These are phyloP conservation scores for Populus pruinosa DNA, from an alignment of 345 rosid genomes.

Conservation along the genomic window DNA sequence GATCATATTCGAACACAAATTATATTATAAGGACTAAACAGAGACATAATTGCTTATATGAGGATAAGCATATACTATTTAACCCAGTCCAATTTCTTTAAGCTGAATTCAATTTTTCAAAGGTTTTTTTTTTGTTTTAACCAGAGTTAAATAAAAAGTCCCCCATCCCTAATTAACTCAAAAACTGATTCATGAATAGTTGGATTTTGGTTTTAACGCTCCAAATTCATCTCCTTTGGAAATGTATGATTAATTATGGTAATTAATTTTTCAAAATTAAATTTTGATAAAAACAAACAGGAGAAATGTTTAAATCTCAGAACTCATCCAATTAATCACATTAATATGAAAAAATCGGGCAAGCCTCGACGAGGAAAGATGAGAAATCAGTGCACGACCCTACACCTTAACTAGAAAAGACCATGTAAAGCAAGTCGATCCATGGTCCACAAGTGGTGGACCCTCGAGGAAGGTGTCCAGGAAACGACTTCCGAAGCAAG, in stretches of 20 bases:
- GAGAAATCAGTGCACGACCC: neutral
- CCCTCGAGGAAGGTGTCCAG: neutral
- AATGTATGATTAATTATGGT: too few species aligned
- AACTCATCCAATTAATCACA: too few species aligned
- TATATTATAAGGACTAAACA: neutral
- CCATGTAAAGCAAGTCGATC: neutral
- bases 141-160: too few species aligned
- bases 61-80: neutral
- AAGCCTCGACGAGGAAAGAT: too few species aligned
- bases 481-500: neutral
- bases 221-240: neutral
- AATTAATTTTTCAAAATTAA: too few species aligned
- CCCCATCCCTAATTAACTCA: too few species aligned
- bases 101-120: too few species aligned
- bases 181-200: too few species aligned
- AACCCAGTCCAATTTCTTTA: neutral
- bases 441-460: neutral
- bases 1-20: neutral
- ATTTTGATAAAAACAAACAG: too few species aligned
- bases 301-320: too few species aligned
- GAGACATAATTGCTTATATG: neutral
- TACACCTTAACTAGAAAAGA: neutral
- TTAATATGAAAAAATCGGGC: too few species aligned
- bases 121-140: too few species aligned
- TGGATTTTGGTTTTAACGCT: neutral